Evolutionary conservation across 805 yeast species (phyloP).

Genomic region (Kockiozyma suomiensis): DNA sequence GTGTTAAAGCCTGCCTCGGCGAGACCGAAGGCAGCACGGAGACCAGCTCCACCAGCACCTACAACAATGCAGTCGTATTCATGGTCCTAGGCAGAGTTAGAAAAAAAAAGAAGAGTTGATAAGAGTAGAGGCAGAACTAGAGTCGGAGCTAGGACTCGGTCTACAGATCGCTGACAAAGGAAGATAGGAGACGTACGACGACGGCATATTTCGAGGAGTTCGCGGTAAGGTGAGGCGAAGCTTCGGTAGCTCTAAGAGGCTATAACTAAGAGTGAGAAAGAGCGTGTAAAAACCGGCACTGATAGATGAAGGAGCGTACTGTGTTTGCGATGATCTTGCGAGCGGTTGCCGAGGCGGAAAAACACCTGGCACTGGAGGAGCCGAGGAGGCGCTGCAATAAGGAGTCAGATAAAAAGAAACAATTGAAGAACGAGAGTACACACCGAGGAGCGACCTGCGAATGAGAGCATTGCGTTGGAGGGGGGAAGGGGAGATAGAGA

Average conservation of each 20-base stretch:
- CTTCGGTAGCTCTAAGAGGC: constrained; percentile 48
- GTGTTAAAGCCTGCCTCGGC: constrained; percentile 97
- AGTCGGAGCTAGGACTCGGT: too few species aligned
- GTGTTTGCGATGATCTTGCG: constrained; percentile 43
- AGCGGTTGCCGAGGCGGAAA: constrained; percentile 40
- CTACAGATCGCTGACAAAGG: too few species aligned
- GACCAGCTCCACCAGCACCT: constrained; percentile 99
- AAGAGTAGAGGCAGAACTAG: too few species aligned
- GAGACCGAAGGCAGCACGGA: constrained; percentile 96
- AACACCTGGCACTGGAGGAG: constrained; percentile 20
- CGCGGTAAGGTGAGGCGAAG: constrained; percentile 51
- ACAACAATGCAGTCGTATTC: constrained; percentile 97
- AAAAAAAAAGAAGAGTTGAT: not conserved
- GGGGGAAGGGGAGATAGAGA: not conserved
- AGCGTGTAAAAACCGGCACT: not conserved
- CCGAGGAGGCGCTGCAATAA: constrained; percentile 1
- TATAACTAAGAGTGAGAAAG: constrained; percentile 4
- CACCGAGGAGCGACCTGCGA: constrained; percentile 24
- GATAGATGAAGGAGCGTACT: constrained; percentile 23
- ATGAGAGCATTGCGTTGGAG: constrained; percentile 18
- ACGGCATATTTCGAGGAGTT: constrained; percentile 75
- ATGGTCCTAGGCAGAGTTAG: constrained; percentile 57
- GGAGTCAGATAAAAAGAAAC: not conserved
- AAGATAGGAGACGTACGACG: constrained; percentile 45
- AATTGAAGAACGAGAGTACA: not conserved